phyloP scores from a whole-genome alignment of 169 alveolate genomes.

The Eimeria praecox region DNA sequence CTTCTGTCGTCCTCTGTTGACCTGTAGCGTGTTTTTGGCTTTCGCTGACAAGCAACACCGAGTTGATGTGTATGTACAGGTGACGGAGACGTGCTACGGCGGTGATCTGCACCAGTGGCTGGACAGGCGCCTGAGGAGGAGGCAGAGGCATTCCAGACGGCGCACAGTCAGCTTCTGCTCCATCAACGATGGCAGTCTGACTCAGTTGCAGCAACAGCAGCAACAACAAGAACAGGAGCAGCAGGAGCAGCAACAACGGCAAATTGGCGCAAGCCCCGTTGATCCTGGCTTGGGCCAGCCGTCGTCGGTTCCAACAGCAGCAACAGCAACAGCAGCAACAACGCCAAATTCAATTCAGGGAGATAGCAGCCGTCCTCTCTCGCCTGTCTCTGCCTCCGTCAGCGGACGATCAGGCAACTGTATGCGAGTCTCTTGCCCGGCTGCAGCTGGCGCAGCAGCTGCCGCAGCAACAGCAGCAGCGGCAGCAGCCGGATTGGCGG shows the following conservation, averaged over 20 bases:
- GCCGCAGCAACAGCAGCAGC: slow-evolving; percentile 60
- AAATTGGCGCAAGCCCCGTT: not conserved
- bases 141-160: slow-evolving; percentile 15
- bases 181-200: not conserved
- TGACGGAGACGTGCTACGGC: slow-evolving; percentile 75
- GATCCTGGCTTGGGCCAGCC: not conserved
- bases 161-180: slow-evolving; percentile 15
- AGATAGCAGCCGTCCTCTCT: not conserved
- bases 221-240: not conserved
- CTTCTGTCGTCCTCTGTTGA: not conserved
- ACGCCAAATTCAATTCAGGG: slow-evolving; percentile 1
- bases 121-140: slow-evolving; percentile 57
- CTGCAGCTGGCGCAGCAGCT: slow-evolving; percentile 56
- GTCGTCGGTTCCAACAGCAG: not conserved
- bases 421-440: slow-evolving; percentile 34
- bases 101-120: slow-evolving; percentile 79
- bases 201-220: slow-evolving; percentile 25
- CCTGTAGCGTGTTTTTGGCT: not conserved
- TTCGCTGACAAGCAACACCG: not conserved
- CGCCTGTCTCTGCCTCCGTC: not conserved
- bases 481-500: slow-evolving; percentile 9
- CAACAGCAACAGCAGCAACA: slow-evolving; percentile 34
- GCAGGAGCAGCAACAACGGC: slow-evolving; percentile 5
- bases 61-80: slow-evolving; percentile 27
- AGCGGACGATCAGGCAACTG: slow-evolving; percentile 11